Percentiles rank a stretch among this genome's conserved stretches.
Evolutionary conservation across 768 basidiomycete species (phyloP).

Genomic region (Udeniomyces megalosporus): DNA sequence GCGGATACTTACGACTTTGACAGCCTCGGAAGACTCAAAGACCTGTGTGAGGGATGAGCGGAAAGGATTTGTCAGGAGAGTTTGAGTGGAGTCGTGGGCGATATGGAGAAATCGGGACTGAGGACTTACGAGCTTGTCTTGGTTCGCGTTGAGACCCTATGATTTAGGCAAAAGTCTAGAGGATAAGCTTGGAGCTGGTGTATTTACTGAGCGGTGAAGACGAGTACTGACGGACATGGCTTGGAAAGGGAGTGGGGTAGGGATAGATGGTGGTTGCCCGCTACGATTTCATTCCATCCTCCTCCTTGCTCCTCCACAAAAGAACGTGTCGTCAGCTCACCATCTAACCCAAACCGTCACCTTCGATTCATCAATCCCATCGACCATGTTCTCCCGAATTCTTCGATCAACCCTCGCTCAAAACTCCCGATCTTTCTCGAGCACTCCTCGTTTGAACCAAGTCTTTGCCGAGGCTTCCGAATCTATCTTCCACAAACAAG

Average conservation of each 20-base stretch:
- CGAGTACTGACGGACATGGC: conserved; percentile 2
- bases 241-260: neutral
- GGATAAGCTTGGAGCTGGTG: neutral
- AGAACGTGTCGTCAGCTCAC: neutral
- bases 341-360: neutral
- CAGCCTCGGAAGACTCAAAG: conserved; percentile 28
- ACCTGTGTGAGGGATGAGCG: neutral
- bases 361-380: no score
- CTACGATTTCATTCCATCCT: neutral
- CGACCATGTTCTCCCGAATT: no score
- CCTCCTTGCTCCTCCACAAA: neutral
- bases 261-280: neutral
- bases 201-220: neutral
- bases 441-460: neutral
- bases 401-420: no score
- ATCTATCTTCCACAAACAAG: neutral
- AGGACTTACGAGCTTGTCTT: conserved; percentile 15
- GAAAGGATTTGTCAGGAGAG: neutral
- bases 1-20: conserved; percentile 20
- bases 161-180: neutral
- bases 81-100: no score
- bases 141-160: conserved; percentile 10
- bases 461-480: neutral
- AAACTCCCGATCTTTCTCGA: neutral
- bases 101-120: neutral